Evolutionary conservation across 1,284 basidiomycete genomes (phyloP).

Genomic region (Leucoagaricus sp.): DNA sequence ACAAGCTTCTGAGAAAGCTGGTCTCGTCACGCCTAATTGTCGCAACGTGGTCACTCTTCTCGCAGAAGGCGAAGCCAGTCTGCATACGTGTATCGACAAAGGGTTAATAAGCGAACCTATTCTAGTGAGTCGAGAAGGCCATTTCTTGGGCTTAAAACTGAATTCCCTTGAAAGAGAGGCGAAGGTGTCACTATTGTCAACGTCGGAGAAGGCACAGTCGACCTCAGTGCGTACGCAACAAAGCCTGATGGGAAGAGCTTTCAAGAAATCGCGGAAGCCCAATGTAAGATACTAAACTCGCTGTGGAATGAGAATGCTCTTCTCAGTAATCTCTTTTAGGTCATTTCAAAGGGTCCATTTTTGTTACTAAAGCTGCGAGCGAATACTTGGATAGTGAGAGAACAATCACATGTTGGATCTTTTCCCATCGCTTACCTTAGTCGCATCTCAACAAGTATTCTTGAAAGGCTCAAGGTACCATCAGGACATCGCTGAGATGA

Average conservation of each 20-base stretch:
- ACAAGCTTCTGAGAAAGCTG: slow-evolving; percentile 64
- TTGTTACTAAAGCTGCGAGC: slow-evolving; percentile 71
- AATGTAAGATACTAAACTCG: too few relatives aligned
- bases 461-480: slow-evolving; percentile 72
- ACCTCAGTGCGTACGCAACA: slow-evolving; percentile 75
- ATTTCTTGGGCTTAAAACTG: background rate
- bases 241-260: too few relatives aligned
- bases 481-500: slow-evolving; percentile 65
- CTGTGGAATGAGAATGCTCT: slow-evolving; percentile 80
- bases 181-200: slow-evolving; percentile 51
- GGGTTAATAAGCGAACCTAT: slow-evolving; percentile 46
- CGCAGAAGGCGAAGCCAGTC: slow-evolving; percentile 78
- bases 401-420: background rate
- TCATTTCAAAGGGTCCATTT: slow-evolving; percentile 82
- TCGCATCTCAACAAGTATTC: too few relatives aligned
- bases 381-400: slow-evolving; percentile 62
- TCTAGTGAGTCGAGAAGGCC: background rate
- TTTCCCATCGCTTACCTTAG: background rate
- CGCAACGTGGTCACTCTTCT: slow-evolving; percentile 73
- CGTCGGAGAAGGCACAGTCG: slow-evolving; percentile 78
- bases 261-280: too few relatives aligned
- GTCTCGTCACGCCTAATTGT: slow-evolving; percentile 68
- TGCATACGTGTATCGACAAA: slow-evolving; percentile 75
- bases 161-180: background rate
- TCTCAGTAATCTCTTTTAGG: slow-evolving; percentile 80